Conservation (phyloP, 2,329 filamentous ascomycete species). For the Chrysoporthe puriensis region DNA sequence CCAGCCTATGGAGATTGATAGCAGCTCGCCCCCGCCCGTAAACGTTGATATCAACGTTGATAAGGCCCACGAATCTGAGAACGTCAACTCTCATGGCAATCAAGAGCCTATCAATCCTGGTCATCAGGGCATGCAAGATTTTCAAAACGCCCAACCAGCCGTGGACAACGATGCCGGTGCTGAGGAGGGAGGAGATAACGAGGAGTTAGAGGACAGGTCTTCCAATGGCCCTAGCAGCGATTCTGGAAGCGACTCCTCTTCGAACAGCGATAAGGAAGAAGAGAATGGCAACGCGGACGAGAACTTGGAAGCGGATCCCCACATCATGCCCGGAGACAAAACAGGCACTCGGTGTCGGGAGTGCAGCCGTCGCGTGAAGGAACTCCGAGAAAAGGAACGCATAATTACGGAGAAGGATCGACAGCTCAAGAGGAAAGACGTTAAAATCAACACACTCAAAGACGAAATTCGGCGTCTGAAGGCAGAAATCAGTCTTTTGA, state of each 20-base stretch:
- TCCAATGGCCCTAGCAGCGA: not conserved
- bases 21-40: not conserved
- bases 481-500: not conserved
- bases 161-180: not conserved
- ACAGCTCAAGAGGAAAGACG: not conserved
- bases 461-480: not conserved
- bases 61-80: not conserved
- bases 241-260: not conserved
- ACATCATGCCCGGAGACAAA: not conserved
- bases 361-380: not conserved
- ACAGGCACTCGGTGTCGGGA: not conserved
- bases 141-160: not conserved
- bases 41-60: not conserved
- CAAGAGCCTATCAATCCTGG: not conserved
- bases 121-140: not conserved
- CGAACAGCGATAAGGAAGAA: not conserved
- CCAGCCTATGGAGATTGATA: not conserved
- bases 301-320: not conserved
- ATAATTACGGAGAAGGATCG: not conserved
- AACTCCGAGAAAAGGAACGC: not conserved
- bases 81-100: too few species aligned
- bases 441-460: not conserved
- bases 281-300: not conserved
- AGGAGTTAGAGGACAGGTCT: not conserved
- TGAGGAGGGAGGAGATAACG: not conserved